Base-by-base conservation (phyloP, 139 green algal genomes). In the Bryopsis sp. region DNA sequence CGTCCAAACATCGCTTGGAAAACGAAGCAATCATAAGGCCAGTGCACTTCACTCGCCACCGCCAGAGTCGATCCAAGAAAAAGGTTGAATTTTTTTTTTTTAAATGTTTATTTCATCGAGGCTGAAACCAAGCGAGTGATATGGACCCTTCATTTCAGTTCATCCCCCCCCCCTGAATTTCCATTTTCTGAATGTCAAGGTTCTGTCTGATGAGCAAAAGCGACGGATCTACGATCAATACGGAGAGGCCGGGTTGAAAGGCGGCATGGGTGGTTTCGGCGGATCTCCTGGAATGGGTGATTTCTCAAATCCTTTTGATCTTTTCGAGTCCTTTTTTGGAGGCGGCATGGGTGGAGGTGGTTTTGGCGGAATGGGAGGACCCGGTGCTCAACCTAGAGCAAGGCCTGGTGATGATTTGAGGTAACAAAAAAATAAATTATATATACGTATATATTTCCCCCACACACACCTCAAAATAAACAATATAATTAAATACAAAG, bases 311-410 rank as follows among this genome's bases (percentile, higher is more conserved):
- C 95, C 95, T 24, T 97, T 99, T 69, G 93, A 98, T 74, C 76
- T 99, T 28, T 99, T 99, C 72, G 93, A 99, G 81, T 84, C 77
- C 11, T 97, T 99, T 79, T 99, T 99, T 68, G 89, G 93, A 28
- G 85, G 80, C 31, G 79, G 84, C 62, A 80, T 81, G 35, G 73
- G 78, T 15, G 79, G 80, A 33, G 84, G 82, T 37, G 80, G 82
- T 32, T 70, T 80, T 28, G 76, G 68, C 2, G 82, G 79, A 37
- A 75, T 83, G 48, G 82, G 81, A 62, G 65, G 57, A 71, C 81
- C 54, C 76, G 82, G 8, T 61, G 58, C 11, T n/a, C 47, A 4
- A 68, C 84, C 75, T 48, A 69, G 78, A 3, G 73, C 85, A 24
- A 50, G 72, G 31, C 61, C 73, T 4, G 92, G 92, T 4, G 90